Conservation (phyloP, 805 yeast species). For the Candida argentea region DNA sequence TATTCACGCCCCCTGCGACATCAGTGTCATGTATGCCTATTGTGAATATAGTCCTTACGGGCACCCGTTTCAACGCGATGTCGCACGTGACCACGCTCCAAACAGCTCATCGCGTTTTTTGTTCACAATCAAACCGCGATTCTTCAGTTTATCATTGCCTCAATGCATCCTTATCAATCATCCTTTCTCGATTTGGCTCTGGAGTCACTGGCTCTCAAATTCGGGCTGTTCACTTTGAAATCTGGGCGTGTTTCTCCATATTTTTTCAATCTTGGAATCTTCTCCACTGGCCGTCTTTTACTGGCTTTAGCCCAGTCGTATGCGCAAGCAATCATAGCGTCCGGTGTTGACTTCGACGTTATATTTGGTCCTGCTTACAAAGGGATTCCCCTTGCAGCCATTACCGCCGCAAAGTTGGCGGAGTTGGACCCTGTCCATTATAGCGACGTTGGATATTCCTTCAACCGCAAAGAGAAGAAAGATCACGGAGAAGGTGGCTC, state of each 20-base stretch:
- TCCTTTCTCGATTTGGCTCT: slow-evolving; percentile 75
- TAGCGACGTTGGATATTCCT: slow-evolving; percentile 72
- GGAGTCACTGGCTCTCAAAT: slow-evolving; percentile 71
- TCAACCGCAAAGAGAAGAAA: slow-evolving; percentile 92
- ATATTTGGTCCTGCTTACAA: slow-evolving; percentile 97
- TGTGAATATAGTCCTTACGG: too few species aligned
- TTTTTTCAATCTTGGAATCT: slow-evolving; percentile 88
- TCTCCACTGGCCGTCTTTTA: slow-evolving; percentile 69
- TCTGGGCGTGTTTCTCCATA: slow-evolving; percentile 94
- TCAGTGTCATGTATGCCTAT: too few species aligned
- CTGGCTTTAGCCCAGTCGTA: slow-evolving; percentile 80
- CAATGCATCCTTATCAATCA: slow-evolving; percentile 43
- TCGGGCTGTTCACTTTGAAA: slow-evolving; percentile 83
- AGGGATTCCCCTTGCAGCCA: slow-evolving; percentile 92
- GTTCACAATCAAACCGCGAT: too few species aligned
- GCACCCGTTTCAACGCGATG: too few species aligned
- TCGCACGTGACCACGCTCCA: too few species aligned
- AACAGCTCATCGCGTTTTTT: too few species aligned
- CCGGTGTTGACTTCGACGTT: slow-evolving; percentile 79
- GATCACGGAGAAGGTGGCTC: slow-evolving; percentile 98
- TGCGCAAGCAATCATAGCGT: slow-evolving; percentile 75
- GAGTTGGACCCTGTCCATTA: slow-evolving; percentile 81
- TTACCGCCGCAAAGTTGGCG: slow-evolving; percentile 84
- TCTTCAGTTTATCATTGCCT: too few species aligned
- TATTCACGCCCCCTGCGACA: too few species aligned